Conservation (phyloP, 1,284 basidiomycete species). For the Ganoderma sp. region DNA sequence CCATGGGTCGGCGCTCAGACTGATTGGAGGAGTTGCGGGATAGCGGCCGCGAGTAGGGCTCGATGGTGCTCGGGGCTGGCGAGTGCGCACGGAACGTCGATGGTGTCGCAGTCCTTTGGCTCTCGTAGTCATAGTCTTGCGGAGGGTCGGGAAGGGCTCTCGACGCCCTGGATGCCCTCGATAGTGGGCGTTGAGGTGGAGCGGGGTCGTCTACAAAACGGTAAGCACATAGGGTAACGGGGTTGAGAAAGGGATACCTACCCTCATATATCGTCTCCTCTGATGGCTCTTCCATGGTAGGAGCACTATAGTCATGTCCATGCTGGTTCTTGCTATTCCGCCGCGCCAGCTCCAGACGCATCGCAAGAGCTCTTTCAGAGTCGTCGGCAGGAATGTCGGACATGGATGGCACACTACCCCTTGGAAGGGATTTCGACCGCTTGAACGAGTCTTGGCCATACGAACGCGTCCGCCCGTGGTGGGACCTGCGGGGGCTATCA, state of each 20-base stretch:
- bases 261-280: conserved; percentile 80
- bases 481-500: conserved; percentile 19
- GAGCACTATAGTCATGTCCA: conserved; percentile 47
- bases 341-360: conserved; percentile 78
- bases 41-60: conserved; percentile 43
- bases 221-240: not conserved
- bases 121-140: conserved; percentile 45
- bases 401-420: conserved; percentile 37
- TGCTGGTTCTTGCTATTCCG: conserved; percentile 81
- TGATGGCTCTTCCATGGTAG: conserved; percentile 52
- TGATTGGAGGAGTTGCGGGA: conserved; percentile 57
- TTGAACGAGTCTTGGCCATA: conserved; percentile 19
- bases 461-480: conserved; percentile 21
- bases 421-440: conserved; percentile 44
- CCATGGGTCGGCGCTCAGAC: conserved; percentile 54
- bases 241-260: conserved; percentile 35
- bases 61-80: conserved; percentile 41
- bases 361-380: conserved; percentile 76
- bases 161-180: conserved; percentile 50
- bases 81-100: conserved; percentile 28
- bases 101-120: conserved; percentile 44
- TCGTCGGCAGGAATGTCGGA: conserved; percentile 51
- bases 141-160: conserved; percentile 36
- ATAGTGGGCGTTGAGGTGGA: conserved; percentile 56
- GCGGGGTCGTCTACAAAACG: conserved; percentile 62